Percentiles rank a stretch among this genome's conserved stretches.
phyloP scores from a whole-genome alignment of 768 basidiomycete species.

The Brasilioporus rufonigricans region DNA sequence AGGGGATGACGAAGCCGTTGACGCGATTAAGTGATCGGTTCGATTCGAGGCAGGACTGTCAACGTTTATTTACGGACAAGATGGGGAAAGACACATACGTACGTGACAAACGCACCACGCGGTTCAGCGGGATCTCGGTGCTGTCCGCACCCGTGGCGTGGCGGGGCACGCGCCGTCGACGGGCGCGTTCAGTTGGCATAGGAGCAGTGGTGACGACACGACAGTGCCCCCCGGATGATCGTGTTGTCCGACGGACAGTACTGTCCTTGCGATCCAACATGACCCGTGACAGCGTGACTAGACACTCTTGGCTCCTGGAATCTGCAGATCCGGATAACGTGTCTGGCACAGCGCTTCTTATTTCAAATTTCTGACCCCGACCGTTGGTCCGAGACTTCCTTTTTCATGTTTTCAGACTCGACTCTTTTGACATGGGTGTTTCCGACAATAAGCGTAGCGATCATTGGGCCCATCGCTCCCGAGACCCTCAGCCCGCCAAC shows the following conservation, averaged over 20 bases:
- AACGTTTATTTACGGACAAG: conserved; percentile 29
- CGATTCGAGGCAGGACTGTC: conserved; percentile 21
- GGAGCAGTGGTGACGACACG: background rate
- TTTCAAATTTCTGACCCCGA: conserved; percentile 26
- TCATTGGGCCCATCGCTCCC: background rate
- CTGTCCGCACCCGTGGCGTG: background rate
- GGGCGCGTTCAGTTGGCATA: conserved; percentile 8
- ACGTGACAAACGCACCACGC: conserved; percentile 20
- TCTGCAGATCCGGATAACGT: conserved; percentile 36
- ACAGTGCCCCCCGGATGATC: background rate
- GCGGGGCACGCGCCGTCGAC: background rate
- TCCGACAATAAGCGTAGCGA: background rate
- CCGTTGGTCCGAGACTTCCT: conserved; percentile 9
- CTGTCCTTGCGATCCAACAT: conserved; percentile 6
- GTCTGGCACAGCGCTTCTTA: conserved; percentile 25
- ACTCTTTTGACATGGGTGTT: background rate
- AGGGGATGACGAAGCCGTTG: conserved; percentile 16
- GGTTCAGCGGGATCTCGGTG: conserved; percentile 7
- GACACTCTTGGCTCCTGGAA: conserved; percentile 13
- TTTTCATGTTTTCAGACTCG: background rate
- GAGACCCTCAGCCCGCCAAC: background rate
- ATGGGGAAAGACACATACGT: conserved; percentile 23
- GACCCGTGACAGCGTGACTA: conserved; percentile 19
- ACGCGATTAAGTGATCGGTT: conserved; percentile 30
- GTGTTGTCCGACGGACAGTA: background rate